Evolutionary conservation across 176 grass and related monocot genomes (phyloP), one percentile per base, ranked within the genome.

Genomic region (Eleusine indica): DNA sequence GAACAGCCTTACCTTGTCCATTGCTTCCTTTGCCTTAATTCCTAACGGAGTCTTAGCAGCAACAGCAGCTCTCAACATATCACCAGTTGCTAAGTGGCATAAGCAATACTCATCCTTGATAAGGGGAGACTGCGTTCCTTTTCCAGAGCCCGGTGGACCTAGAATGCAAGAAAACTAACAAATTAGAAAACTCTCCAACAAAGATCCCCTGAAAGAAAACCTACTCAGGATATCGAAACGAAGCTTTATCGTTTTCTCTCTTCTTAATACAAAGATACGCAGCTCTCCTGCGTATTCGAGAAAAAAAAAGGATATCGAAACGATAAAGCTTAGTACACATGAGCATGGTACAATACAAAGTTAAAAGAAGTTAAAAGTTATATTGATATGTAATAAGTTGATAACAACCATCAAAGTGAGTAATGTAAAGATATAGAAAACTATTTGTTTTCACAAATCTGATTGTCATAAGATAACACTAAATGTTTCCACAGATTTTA

Each of bases 1-100:
- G 16, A 68, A 32, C 37, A 35, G 44, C 5, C 86, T 7, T 94
- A 94, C 92, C 84, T 89, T 89, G 39, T 88, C 89, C 92, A 94
- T 94, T 66, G 89, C 84, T 76, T 89, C 87, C 82, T 94, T 94
- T 21, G 87, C 92, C 84, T 92, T 94, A 75, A 91, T 17, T 67
- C 92, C 92, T 54, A 86, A 80, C 64, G 89, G 89, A 74, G 92
- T 94, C 70, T 94, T 91, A 90, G 89, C 89, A 80, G 87, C 77
- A 85, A 94, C 92, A 62, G 92, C 89, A 86, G 92, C 92, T 80
- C 92, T 89, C 73, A 94, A 79, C 92, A 94, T 94, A 82, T 91
- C 92, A 85, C 92, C 92, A 0, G 92, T 92, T 35, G 92, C 92
- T 70, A 94, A 83, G 79, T 94, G 92, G 70, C 89, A 94, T 51